Evolutionary conservation across 73 alveolate genomes (phyloP).

Genomic region (Symbiodinium natans): DNA sequence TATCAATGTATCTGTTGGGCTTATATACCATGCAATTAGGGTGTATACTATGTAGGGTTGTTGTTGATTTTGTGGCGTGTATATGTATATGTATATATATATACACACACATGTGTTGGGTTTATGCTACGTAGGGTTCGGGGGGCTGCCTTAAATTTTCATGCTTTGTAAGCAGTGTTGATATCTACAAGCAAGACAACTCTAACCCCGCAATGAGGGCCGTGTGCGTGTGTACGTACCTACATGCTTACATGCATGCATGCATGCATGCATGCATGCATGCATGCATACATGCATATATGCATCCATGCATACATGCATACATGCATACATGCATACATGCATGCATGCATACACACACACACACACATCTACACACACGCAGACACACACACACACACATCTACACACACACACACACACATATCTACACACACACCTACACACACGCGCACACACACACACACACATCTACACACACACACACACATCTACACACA

Average conservation of each 20-base stretch:
- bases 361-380: too few relatives aligned
- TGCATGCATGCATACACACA: not conserved
- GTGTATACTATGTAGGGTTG: too few relatives aligned
- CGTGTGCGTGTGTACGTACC: not conserved
- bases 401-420: too few relatives aligned
- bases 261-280: not conserved
- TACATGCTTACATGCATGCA: not conserved
- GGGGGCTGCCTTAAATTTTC: not conserved
- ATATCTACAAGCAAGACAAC: not conserved
- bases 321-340: not conserved
- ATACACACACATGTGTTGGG: too few relatives aligned
- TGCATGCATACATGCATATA: not conserved
- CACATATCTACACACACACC: too few relatives aligned
- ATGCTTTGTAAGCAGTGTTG: not conserved
- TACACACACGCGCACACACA: not conserved
- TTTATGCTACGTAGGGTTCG: not conserved
- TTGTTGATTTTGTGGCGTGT: too few relatives aligned
- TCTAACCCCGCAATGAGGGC: not conserved
- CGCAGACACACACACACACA: too few relatives aligned
- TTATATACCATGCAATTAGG: too few relatives aligned
- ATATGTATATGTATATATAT: too few relatives aligned
- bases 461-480: not conserved
- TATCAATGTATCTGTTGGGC: too few relatives aligned
- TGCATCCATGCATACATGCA: not conserved
- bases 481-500: not conserved